phyloP scores from a whole-genome alignment of 306 rosid genomes.

The Trifolium dubium region DNA sequence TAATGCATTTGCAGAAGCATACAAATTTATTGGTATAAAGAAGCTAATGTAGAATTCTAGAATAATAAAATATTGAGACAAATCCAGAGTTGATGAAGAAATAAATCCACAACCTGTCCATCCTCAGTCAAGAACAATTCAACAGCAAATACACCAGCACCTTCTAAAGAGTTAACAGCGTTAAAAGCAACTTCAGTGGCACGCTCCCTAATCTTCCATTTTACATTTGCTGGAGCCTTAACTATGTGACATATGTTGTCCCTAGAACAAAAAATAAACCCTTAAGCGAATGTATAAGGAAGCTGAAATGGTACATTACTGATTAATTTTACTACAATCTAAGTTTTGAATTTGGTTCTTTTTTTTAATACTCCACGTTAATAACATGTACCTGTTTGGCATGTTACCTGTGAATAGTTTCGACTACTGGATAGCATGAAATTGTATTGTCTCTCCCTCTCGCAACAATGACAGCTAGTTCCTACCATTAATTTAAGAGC shows the following conservation, averaged over 20 bases:
- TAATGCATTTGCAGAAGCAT: slow-evolving; percentile 4
- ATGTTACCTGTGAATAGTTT: slow-evolving; percentile 92
- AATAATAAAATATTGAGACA: slow-evolving; percentile 6
- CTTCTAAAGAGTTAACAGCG: slow-evolving; percentile 86
- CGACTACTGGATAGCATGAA: slow-evolving; percentile 83
- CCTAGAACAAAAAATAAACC: slow-evolving; percentile 55
- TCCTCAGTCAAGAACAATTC: slow-evolving; percentile 83
- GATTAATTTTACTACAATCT: not conserved
- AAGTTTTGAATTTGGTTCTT: slow-evolving; percentile 20
- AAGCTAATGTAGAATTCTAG: slow-evolving; percentile 13
- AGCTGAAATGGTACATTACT: slow-evolving; percentile 29
- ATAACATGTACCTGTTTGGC: slow-evolving; percentile 22
- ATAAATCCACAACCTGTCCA: slow-evolving; percentile 64
- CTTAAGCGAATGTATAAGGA: slow-evolving; percentile 35
- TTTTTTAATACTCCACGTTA: slow-evolving; percentile 23
- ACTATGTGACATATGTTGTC: slow-evolving; percentile 90
- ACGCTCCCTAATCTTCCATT: slow-evolving; percentile 64
- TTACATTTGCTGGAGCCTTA: slow-evolving; percentile 77
- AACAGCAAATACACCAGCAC: slow-evolving; percentile 98
- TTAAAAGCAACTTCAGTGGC: slow-evolving; percentile 81
- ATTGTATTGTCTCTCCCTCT: slow-evolving; percentile 86
- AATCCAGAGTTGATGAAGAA: slow-evolving; percentile 27
- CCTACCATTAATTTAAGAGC: slow-evolving; percentile 56
- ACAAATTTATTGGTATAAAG: slow-evolving; percentile 25
- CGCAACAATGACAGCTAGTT: slow-evolving; percentile 83